Evolutionary conservation across 1,284 basidiomycete species (phyloP).

Genomic region (Boletus sp.): DNA sequence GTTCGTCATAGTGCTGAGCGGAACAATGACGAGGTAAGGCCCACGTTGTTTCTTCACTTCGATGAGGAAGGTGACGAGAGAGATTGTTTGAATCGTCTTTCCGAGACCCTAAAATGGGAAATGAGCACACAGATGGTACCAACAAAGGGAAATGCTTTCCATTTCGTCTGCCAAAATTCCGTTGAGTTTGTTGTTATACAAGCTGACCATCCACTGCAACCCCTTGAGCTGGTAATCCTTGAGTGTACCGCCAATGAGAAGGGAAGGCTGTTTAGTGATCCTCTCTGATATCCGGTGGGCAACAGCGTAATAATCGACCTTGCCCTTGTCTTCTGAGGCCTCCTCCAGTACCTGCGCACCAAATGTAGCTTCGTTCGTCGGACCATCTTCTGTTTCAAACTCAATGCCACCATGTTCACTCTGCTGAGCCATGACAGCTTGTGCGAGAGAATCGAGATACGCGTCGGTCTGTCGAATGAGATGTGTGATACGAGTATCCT

Average conservation of each 20-base stretch:
- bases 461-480: conserved; percentile 92
- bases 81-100: conserved; percentile 97
- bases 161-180: conserved; percentile 99
- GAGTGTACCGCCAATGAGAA: conserved; percentile 84
- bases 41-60: conserved; percentile 91
- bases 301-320: conserved; percentile 97
- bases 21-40: conserved; percentile 97
- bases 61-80: conserved; percentile 95
- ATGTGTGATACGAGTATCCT: conserved; percentile 99
- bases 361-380: conserved; percentile 87
- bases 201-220: conserved; percentile 97
- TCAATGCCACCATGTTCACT: conserved; percentile 66
- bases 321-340: conserved; percentile 66
- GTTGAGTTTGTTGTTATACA: conserved; percentile 98
- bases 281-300: conserved; percentile 95
- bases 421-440: conserved; percentile 95
- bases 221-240: conserved; percentile 96
- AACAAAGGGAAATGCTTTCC: conserved; percentile 52
- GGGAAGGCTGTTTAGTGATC: conserved; percentile 79
- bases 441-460: conserved; percentile 94
- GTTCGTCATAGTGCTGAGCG: conserved; percentile 97
- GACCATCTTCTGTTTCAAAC: conserved; percentile 67
- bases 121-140: conserved; percentile 17
- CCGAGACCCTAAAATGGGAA: conserved; percentile 77
- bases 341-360: conserved; percentile 75